Evolutionary conservation across 2,329 filamentous ascomycete species (phyloP), one percentile per base, ranked within the genome.

Genomic region (Hypocrella siamensis): DNA sequence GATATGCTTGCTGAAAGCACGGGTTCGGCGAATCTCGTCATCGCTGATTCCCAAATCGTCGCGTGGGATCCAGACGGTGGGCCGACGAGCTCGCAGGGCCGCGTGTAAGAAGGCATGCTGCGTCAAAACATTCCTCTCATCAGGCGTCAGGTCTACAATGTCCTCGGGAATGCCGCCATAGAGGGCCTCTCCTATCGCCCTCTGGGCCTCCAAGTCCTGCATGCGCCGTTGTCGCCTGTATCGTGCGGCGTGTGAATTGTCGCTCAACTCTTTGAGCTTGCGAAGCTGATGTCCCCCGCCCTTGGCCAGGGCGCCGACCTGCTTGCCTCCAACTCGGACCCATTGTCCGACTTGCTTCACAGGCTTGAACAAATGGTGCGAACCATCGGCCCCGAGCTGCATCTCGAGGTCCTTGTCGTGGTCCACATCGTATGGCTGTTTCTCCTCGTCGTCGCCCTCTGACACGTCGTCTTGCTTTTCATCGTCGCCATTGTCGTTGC

Each of bases 1-100:
- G 32, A 96, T 79, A 38, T 74, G 65, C 36, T 81, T 72, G 48
- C 78, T 88, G 50, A 85, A 80, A 30, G 67, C 64, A 40, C 76
- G 68, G 6, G 85, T 93, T 22, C 81, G 67, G 46, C 67, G 66
- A 28, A 96, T 79, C 59, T 98, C 90, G 43, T 96, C 88, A 44
- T 93, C 84, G 41, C 81, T 85, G 35, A 98, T 71, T 5, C 90
- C 90, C 5, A 96, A 56, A 42, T 90, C 80, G 47, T 98, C 90
- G 9, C 79, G 73, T 0, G 90, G 90, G 28, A 98, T 82, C 90
- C 90, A 98, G 17, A 98, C 76, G 0, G 82, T 83, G 0, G 90
- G 90, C 32, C 85, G 70, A 32, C 80, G 72, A 2, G 86, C 82
- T 7, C 90, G 75, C 24, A 94, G 64, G 1, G 90, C 90, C 21